Base-by-base conservation (phyloP, 768 basidiomycete genomes). In the Aureoboletus auriporus region DNA sequence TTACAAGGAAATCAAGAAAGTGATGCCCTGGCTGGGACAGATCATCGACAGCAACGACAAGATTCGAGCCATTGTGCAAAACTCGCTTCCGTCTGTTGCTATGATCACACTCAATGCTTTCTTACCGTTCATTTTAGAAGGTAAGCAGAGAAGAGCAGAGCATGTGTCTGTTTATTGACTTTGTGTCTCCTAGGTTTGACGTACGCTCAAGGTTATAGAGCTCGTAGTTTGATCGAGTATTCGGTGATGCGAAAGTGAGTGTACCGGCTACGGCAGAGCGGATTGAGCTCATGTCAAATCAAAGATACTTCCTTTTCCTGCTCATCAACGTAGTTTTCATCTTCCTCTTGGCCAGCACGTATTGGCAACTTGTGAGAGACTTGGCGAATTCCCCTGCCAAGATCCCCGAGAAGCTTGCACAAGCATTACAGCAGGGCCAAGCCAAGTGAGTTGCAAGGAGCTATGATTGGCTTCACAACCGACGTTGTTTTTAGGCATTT, bases 251-350 rank as follows among this genome's bases (percentile, higher is more conserved):
- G 86, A 58, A 98, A 97, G 93, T 96, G 51, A 48, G 81, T 69
- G 3, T 33, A 17, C 8, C 8, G 16, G 17, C 20, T 20, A 47
- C 35, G 1, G 31, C 8, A 13, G 42, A 28, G 12, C 29, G 17
- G 12, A 13, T 37, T 12, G 43, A 47, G n/a, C 55, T 61, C 28
- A 57, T 48, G 23, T 45, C 39, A 20, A 29, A 17, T 38, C 17
- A 61, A 10, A 96, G 93, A 77, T 97, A 96, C 64, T 93, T 94
- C 61, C 74, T 96, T 29, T 95, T 96, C 73, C 76, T 97, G 2
- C 77, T 96, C 42, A 72, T 92, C 70, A 92, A 93, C 60, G 92
- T 95, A 35, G 86, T 97, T 35, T 94, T 94, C 67, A 93, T 95
- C 52, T 97, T 95, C 73, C 79, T 95, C 13, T 69, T 95, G 33